Evolutionary conservation across 164 flowering plant genomes (phyloP), one percentile per base, ranked within the genome.

Genomic region (Warburgia ugandensis): DNA sequence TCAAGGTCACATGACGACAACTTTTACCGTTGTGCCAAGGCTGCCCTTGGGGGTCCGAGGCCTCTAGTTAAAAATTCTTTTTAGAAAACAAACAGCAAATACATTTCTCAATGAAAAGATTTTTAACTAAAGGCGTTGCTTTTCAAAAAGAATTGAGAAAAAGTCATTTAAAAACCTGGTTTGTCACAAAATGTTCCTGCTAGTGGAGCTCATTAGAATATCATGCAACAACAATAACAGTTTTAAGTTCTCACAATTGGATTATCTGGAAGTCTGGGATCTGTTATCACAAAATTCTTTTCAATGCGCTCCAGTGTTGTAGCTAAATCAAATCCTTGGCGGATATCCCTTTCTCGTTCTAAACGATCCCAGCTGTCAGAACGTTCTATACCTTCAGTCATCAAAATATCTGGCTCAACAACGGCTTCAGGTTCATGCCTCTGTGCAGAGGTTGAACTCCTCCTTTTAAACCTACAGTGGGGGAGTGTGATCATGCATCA

Each of bases 221-320:
- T n/a, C n/a, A n/a, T n/a, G n/a, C n/a, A n/a, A n/a, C n/a, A n/a
- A n/a, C n/a, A n/a, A n/a, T n/a, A n/a, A n/a, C n/a, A n/a, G n/a
- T n/a, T n/a, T n/a, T n/a, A n/a, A n/a, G n/a, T n/a, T 44, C 98
- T 78, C 73, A 88, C 99, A 64, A 92, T 92, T 27, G 99, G 99
- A 50, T 77, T 80, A 70, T 92, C 99, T 45, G 94, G 96, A 73
- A 92, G 84, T 60, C 99, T 84, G 33, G 99, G 99, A 78, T 92
- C 99, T n/a, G 86, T 56, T 20, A 92, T 88, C 53, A 92, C 99
- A 72, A 92, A 92, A 62, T 92, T 92, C 75, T 92, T 92, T 54
- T 92, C 99, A 36, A 92, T 92, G 48, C 99, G 94, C 50, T 92
- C 99, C 73, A 92, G 51, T 48, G 99, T 92, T 52, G 99, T 92